Base-by-base conservation (phyloP, 495 filamentous ascomycete species). In the Lasiosphaeriaceae sp. region DNA sequence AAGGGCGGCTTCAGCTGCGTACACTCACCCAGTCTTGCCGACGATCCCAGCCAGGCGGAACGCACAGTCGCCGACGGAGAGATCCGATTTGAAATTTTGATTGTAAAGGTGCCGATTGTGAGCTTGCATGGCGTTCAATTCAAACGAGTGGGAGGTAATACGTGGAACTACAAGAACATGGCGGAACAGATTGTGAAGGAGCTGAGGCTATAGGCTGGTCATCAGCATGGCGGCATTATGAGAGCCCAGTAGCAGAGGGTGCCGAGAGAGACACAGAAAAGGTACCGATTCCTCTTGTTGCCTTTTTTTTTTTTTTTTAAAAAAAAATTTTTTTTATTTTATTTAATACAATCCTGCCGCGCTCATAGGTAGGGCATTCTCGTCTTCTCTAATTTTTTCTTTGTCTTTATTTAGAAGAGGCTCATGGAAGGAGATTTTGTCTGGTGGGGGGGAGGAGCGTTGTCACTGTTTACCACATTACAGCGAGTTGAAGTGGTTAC, bases 141-240 rank as follows among this genome's bases (percentile, higher is more conserved):
- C 78, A 99, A 99, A 80, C 90, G 93, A 71, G 86, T 97, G 46
- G 84, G 90, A 26, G 96, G 94, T 6, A 90, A 92, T 39, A 96
- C 94, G 58, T 97, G 92, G 92, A 92, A 96, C 72, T 99, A 97
- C 68, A 96, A 96, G 75, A 89, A 90, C 59, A 91, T 97, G 90
- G 94, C 94, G 44, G 90, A 95, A 71, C 90, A 89, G 66, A 97
- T 99, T 68, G 76, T 99, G 60, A 82, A 87, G 65, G 92, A 93
- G 63, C 70, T 99, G 66, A 83, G 89, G 68, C 80, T 98, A 57
- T 97, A 73, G 46, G 39, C 12, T 45, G 29, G 53, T 23, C 6
- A 23, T 52, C 11, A 7, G 7, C 8, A 43, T n/a, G 5, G 39
- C 39, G 2, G 39, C 14, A 14, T n/a, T 43, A 11, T 2, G 39